Base-by-base conservation (phyloP, 176 grass and related monocot genomes). In the Carex cristatella region DNA sequence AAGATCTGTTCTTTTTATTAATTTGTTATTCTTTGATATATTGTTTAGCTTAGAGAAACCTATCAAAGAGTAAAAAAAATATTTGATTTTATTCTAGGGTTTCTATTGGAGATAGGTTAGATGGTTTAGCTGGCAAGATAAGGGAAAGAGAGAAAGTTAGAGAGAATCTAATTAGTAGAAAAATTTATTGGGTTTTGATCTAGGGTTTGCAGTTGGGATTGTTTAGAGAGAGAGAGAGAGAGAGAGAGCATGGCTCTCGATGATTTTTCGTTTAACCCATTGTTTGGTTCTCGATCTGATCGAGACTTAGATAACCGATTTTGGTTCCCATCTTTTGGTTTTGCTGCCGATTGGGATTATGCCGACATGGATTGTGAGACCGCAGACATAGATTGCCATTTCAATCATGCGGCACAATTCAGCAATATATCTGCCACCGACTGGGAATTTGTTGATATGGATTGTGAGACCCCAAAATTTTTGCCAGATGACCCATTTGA, bases 291-390 rank as follows among this genome's bases (percentile, higher is more conserved):
- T 75, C 53, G 55, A 33, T 18, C 74, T 9, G 40, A 79, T 81
- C 85, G 78, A 56, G 65, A 87, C 18, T 70, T 59, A 85, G 91
- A 91, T 86, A 90, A 38, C 57, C 89, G 70, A 86, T 94, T 92
- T 88, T 31, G 11, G 49, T 78, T 28, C 46, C 15, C 73, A 8
- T 78, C 73, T 78, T 55, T 56, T 56, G 49, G 69, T 40, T 86
- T 89, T 7, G 90, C 82, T 40, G 11, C 86, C 12, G 57, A 71
- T 27, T 83, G 82, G 84, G 89, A 89, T 84, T 69, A 71, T 1
- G 89, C 87, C 2, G 90, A 65, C 30, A 65, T 87, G 10, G 85
- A 84, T 16, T 94, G 89, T 80, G 53, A 87, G 84, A 83, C 92
- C 0, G 92, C 88, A 77, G 88, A 93, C 48, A 51, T 51, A 51